These are phyloP conservation scores for Pythium myriotylum DNA, from an alignment of 352 stramenopile genomes.

Conservation along the genomic window DNA sequence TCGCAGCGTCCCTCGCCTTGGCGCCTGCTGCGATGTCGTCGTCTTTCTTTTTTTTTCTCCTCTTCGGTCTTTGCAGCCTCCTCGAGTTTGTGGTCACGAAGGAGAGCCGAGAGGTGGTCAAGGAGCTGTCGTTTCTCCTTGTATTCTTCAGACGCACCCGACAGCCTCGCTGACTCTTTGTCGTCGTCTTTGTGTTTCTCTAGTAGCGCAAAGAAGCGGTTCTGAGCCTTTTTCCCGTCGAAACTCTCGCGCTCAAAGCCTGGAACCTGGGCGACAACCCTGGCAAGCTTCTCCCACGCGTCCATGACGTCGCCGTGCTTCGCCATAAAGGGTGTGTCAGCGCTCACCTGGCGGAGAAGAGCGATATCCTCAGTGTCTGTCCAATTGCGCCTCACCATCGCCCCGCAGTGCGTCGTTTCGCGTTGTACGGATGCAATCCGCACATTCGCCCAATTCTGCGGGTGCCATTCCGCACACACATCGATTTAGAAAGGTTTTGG, in stretches of 20 bases:
- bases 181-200: too few species aligned
- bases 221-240: neutral
- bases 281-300: neutral
- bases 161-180: too few species aligned
- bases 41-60: neutral
- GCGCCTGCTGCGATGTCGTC: neutral
- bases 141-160: neutral
- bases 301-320: neutral
- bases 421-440: too few species aligned
- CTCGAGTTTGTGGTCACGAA: neutral
- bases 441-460: too few species aligned
- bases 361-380: slow-evolving; percentile 3
- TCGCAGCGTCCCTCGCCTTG: neutral
- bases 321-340: neutral
- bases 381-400: too few species aligned
- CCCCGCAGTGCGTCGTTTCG: too few species aligned
- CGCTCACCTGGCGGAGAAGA: slow-evolving; percentile 1
- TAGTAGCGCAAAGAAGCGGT: neutral
- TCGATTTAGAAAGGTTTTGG: too few species aligned
- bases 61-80: neutral
- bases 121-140: neutral
- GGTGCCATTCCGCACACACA: too few species aligned
- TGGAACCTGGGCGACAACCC: neutral
- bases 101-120: neutral
- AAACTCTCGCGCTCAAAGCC: neutral